A percentile compares a stretch with the other conserved stretches of the same genome.
phyloP scores from a whole-genome alignment of 2,329 filamentous ascomycete genomes.

The Hyphodiscus sp. region DNA sequence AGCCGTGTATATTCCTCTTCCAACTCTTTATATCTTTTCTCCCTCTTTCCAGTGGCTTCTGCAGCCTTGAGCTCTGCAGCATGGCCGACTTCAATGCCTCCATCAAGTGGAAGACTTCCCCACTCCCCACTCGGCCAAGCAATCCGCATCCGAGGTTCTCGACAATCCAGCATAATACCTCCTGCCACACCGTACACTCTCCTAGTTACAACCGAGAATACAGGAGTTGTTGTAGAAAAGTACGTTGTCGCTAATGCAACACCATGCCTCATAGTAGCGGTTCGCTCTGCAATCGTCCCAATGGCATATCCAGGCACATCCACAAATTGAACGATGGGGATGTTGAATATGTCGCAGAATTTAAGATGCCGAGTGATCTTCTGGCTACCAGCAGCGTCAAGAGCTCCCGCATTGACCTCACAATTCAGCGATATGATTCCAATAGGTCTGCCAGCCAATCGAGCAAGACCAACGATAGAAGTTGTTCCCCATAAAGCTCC shows the following conservation, averaged over 20 bases:
- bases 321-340: conserved; percentile 57
- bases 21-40: conserved; percentile 47
- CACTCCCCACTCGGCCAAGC: conserved; percentile 59
- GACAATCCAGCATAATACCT: conserved; percentile 56
- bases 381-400: conserved; percentile 54
- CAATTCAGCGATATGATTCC: conserved; percentile 55
- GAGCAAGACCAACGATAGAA: conserved; percentile 53
- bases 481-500: conserved; percentile 56
- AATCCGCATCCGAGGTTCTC: conserved; percentile 53
- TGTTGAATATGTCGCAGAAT: conserved; percentile 58
- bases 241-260: conserved; percentile 55
- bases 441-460: conserved; percentile 49
- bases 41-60: conserved; percentile 42
- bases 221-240: conserved; percentile 54
- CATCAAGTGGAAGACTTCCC: conserved; percentile 56
- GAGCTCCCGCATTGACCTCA: conserved; percentile 53
- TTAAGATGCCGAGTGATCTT: conserved; percentile 56
- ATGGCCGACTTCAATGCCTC: conserved; percentile 59
- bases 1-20: conserved; percentile 53
- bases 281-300: conserved; percentile 55
- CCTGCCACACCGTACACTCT: conserved; percentile 59
- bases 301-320: conserved; percentile 59
- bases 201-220: conserved; percentile 57
- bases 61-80: conserved; percentile 51
- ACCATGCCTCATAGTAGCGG: conserved; percentile 59